These are phyloP conservation scores for Entomortierella lignicola DNA, from an alignment of 192 early-diverging fungal species.

Conservation along the genomic window DNA sequence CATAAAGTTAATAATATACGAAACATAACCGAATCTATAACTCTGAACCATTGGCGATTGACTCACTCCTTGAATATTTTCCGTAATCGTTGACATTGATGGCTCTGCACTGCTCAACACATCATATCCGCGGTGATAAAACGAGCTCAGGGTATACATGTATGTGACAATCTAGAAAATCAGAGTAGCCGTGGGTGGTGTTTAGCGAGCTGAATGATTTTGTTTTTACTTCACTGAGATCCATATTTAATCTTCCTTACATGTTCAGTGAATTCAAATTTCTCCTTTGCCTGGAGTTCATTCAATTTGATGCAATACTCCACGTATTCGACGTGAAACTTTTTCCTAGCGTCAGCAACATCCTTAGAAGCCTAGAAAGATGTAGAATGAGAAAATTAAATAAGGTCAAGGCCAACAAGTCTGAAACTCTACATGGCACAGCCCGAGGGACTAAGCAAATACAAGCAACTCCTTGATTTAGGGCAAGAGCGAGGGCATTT, in stretches of 20 bases:
- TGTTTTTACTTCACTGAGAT: not conserved
- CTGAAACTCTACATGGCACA: too few relatives aligned
- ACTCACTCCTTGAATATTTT: conserved; percentile 41
- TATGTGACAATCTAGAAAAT: conserved; percentile 71
- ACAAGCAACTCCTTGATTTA: conserved; percentile 29
- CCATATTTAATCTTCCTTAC: conserved; percentile 43
- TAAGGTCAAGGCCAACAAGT: not conserved
- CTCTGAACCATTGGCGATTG: not conserved
- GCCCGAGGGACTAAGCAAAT: too few relatives aligned
- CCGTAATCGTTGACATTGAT: conserved; percentile 80
- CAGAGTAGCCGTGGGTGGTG: too few relatives aligned
- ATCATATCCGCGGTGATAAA: conserved; percentile 86
- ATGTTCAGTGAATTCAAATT: conserved; percentile 79
- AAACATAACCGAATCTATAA: not conserved
- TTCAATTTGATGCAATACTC: conserved; percentile 79
- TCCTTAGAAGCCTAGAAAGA: conserved; percentile 64
- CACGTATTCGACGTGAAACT: conserved; percentile 70
- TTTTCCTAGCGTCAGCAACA: conserved; percentile 70
- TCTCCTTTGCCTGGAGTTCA: conserved; percentile 77
- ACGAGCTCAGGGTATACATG: conserved; percentile 86
- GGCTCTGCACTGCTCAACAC: conserved; percentile 84
- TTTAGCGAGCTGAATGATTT: not conserved
- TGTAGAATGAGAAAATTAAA: not conserved
- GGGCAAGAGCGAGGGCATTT: conserved; percentile 39
- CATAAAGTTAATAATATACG: not conserved